These are phyloP conservation scores for Furcasterigmium sp. DNA, from an alignment of 2,329 filamentous ascomycete species.

Conservation along the genomic window DNA sequence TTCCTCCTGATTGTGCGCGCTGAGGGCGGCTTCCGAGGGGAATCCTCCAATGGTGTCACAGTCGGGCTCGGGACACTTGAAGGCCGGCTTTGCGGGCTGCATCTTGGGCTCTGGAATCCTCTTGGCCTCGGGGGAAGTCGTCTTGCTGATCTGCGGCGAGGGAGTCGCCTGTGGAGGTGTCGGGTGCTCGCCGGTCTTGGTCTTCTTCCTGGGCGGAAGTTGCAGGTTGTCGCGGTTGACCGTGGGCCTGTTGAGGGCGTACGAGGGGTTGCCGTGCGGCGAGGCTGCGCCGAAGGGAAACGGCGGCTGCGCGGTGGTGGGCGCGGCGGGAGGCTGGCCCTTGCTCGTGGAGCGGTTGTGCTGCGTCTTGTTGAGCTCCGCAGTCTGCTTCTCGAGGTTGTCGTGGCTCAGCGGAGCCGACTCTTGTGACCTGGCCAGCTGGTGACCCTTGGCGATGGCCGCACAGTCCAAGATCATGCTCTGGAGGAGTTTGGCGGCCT, in stretches of 20 bases:
- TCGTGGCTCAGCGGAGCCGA: constrained; percentile 34
- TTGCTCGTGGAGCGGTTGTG: constrained; percentile 40
- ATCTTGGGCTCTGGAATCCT: constrained; percentile 39
- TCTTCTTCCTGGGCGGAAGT: constrained; percentile 51
- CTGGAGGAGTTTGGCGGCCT: constrained; percentile 40
- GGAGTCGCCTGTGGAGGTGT: constrained; percentile 33
- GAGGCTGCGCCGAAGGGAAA: constrained; percentile 51
- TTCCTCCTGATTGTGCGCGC: constrained; percentile 52
- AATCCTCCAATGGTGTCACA: constrained; percentile 51
- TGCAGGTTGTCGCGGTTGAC: constrained; percentile 49
- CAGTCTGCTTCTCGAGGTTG: constrained; percentile 47
- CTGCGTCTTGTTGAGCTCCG: constrained; percentile 37
- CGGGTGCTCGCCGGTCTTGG: constrained; percentile 37
- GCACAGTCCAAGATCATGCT: constrained; percentile 45
- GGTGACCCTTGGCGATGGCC: constrained; percentile 23
- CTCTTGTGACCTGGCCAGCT: constrained; percentile 6
- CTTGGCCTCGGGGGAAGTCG: constrained; percentile 39
- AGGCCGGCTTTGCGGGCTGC: constrained; percentile 32
- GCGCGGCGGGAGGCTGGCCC: constrained; percentile 48
- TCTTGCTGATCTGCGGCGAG: constrained; percentile 44
- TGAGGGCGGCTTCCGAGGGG: constrained; percentile 46
- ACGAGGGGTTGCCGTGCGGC: constrained; percentile 54
- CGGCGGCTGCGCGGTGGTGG: constrained; percentile 51
- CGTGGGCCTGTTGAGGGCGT: constrained; percentile 41
- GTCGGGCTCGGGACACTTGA: constrained; percentile 46